phyloP scores from a whole-genome alignment of 257 asterid species.

The Solanum lycopersicoides region DNA sequence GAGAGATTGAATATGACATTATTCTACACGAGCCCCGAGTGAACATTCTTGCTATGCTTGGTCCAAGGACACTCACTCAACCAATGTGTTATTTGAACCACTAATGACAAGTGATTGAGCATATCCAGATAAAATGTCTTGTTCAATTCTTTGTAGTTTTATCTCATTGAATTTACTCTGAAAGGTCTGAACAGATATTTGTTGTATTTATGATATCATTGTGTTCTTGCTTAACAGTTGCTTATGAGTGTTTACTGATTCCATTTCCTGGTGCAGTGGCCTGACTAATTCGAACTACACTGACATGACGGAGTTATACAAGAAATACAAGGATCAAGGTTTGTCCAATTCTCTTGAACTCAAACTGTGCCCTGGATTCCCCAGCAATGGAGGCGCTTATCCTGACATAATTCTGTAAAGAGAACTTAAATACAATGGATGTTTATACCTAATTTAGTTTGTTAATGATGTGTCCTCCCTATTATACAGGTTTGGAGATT shows the following conservation, averaged over 20 bases:
- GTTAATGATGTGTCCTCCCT: neutral
- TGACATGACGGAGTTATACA: slow-evolving; percentile 54
- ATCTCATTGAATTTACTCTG: neutral
- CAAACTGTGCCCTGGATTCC: neutral
- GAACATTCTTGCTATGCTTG: neutral
- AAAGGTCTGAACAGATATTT: neutral
- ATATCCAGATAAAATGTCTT: neutral
- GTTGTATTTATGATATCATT: neutral
- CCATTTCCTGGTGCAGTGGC: slow-evolving; percentile 49
- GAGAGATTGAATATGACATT: neutral
- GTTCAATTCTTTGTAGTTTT: neutral
- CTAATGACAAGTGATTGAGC: neutral
- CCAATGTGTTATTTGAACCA: neutral
- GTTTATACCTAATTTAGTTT: neutral
- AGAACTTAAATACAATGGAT: neutral
- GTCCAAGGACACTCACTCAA: neutral
- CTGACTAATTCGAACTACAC: slow-evolving; percentile 74
- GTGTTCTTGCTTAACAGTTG: neutral
- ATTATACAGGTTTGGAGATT: slow-evolving; percentile 63
- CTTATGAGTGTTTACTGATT: neutral
- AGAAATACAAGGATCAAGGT: slow-evolving; percentile 79
- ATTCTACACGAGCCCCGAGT: neutral
- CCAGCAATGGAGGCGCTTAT: neutral
- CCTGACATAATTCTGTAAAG: neutral
- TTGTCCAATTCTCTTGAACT: neutral